A percentile compares a stretch with the other conserved stretches of the same genome.
phyloP scores from a whole-genome alignment of 2,329 filamentous ascomycete species.

The Talaromyces funiculosus region DNA sequence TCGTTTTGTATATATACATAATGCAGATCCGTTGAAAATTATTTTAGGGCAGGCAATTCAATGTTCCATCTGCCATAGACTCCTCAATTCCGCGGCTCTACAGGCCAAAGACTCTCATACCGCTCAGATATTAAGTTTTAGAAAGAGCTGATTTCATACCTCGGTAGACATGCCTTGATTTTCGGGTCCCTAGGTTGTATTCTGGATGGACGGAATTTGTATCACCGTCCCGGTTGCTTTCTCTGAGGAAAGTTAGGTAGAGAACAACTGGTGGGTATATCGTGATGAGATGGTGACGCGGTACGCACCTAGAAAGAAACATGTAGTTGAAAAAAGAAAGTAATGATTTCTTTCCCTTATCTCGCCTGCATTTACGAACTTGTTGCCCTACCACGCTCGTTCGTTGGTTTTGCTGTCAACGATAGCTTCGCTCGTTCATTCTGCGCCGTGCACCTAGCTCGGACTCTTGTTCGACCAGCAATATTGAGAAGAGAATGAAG shows the following conservation, averaged over 20 bases:
- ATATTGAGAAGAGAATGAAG: conserved; percentile 5
- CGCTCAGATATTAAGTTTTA: no score
- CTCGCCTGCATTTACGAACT: background rate
- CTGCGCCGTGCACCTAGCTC: background rate
- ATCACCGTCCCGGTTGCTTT: conserved; percentile 2
- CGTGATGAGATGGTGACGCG: conserved; percentile 7
- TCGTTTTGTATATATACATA: no score
- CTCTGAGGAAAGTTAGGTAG: background rate
- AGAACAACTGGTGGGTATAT: background rate
- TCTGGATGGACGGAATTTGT: conserved; percentile 1
- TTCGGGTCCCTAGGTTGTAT: background rate
- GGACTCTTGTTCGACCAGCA: background rate
- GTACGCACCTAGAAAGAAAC: background rate
- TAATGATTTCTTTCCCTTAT: background rate
- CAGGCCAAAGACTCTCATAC: background rate
- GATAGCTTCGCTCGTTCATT: conserved; percentile 7
- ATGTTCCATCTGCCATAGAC: no score
- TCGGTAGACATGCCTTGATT: background rate
- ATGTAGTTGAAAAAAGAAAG: background rate
- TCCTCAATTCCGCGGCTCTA: no score
- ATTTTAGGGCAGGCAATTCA: no score
- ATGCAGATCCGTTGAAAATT: no score
- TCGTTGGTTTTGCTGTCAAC: conserved; percentile 1
- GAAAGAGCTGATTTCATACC: no score
- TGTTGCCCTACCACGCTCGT: conserved; percentile 3